phyloP scores from a whole-genome alignment of 192 early-diverging fungal species.

The Coemansia guatemalensis region DNA sequence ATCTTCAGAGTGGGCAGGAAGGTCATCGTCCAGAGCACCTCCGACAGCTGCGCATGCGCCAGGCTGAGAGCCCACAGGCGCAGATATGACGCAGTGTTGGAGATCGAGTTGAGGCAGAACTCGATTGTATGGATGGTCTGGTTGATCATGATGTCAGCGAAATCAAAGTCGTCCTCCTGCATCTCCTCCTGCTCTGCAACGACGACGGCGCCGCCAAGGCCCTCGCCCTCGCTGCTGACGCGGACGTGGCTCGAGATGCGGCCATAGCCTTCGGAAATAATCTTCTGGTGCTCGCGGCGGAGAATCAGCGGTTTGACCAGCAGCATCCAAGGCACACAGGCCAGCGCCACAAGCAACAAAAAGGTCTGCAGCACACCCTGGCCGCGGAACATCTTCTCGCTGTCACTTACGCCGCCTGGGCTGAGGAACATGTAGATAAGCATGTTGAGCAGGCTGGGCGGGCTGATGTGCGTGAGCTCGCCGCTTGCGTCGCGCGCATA shows the following conservation, averaged over 20 bases:
- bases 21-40: slow-evolving; percentile 96
- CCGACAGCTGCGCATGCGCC: slow-evolving; percentile 96
- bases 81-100: slow-evolving; percentile 98
- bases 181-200: slow-evolving; percentile 67
- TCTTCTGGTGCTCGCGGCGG: slow-evolving; percentile 77
- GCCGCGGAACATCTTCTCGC: slow-evolving; percentile 78
- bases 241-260: slow-evolving; percentile 57
- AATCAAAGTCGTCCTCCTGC: slow-evolving; percentile 81
- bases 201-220: slow-evolving; percentile 48
- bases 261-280: slow-evolving; percentile 72
- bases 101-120: slow-evolving; percentile 93
- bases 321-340: slow-evolving; percentile 98
- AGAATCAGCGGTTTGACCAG: slow-evolving; percentile 87
- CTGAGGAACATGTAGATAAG: slow-evolving; percentile 99
- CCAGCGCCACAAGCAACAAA: slow-evolving; percentile 77
- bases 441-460: slow-evolving; percentile 95
- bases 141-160: slow-evolving; percentile 95
- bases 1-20: slow-evolving; percentile 48
- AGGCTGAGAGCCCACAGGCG: slow-evolving; percentile 98
- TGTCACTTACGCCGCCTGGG: slow-evolving; percentile 73
- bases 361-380: slow-evolving; percentile 83
- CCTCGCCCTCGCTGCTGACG: slow-evolving; percentile 52
- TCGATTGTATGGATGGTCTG: slow-evolving; percentile 99
- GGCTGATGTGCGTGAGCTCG: slow-evolving; percentile 65
- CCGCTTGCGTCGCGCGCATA: slow-evolving; percentile 67